Percentiles rank a stretch among this genome's conserved stretches.
phyloP scores from a whole-genome alignment of 1,284 basidiomycete species.

The Microbotryum lychnidis-dioicae region DNA sequence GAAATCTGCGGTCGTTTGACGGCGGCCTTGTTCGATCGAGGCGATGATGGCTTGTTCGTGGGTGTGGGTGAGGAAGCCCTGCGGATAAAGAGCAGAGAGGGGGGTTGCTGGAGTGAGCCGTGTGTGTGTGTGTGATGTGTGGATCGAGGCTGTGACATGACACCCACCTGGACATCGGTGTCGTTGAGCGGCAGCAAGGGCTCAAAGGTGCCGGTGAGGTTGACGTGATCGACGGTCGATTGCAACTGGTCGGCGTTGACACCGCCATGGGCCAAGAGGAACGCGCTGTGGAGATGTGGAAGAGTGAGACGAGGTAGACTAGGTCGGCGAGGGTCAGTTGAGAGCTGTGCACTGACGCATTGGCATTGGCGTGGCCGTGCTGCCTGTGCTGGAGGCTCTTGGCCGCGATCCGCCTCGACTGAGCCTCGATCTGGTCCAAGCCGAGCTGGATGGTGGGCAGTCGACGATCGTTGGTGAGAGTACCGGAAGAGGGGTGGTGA shows the following conservation, averaged over 20 bases:
- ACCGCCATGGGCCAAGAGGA: constrained; percentile 74
- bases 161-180: constrained; percentile 61
- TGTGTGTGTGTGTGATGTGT: too few relatives aligned
- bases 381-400: constrained; percentile 15
- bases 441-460: constrained; percentile 77
- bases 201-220: constrained; percentile 75
- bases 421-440: constrained; percentile 83
- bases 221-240: constrained; percentile 69
- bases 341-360: constrained; percentile 9
- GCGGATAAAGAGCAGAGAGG: neutral
- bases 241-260: constrained; percentile 70
- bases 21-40: constrained; percentile 80
- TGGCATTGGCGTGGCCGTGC: constrained; percentile 2
- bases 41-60: constrained; percentile 91
- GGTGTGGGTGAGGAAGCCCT: constrained; percentile 74
- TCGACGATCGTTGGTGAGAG: too few relatives aligned
- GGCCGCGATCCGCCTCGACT: constrained; percentile 63
- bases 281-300: constrained; percentile 13
- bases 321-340: neutral
- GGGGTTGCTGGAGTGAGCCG: too few relatives aligned
- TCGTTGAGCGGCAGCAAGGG: constrained; percentile 81
- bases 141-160: neutral
- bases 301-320: too few relatives aligned
- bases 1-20: constrained; percentile 70
- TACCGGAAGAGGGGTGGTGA: too few relatives aligned